Evolutionary conservation across 2,329 filamentous ascomycete species (phyloP), one percentile per base, ranked within the genome.

Genomic region (Chalaropsis thielavioides): DNA sequence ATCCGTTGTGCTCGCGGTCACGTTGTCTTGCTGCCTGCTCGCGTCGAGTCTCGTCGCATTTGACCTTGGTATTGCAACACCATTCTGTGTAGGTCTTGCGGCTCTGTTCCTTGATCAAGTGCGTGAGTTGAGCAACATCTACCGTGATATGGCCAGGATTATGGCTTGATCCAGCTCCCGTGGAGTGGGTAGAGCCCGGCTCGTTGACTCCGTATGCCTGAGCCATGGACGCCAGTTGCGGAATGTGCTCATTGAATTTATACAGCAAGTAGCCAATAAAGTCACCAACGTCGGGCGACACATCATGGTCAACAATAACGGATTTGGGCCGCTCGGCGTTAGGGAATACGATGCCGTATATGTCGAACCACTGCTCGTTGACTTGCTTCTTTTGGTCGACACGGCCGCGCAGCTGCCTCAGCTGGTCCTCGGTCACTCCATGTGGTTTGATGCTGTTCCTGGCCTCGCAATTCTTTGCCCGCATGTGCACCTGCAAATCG

Each of bases 331-430:
- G 67, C 35, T n/a, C 19, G 1, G 41, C 61, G 0, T 56, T 44
- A 0, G 69, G 70, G 38, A 71, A 71, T 8, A 71, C 64, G 19
- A 69, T 68, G 1, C 68, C 63, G 62, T 66, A 71, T 6, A 70
- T 69, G 7, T 67, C 65, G 19, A 67, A 71, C 70, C 70, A 71
- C 56, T 71, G 70, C 13, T 69, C 68, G 41, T 51, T 68, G 35
- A 63, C 66, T 11, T 49, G 64, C 40, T 68, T 69, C 22, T 68
- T 70, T 17, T 70, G 69, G 13, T 68, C 69, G 8, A 68, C 69
- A 0, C 67, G 64, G 2, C 67, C 67, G 15, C 68, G 65, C 17
- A 70, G 65, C 31, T 64, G 65, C 11, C 67, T 67, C 0, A 69
- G 68, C 24, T 69, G 68, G 7, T 68, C 66, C n/a, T 69, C 68